These are phyloP conservation scores for Inonotus hispidus DNA, from an alignment of 1,284 basidiomycete genomes.

Conservation along the genomic window DNA sequence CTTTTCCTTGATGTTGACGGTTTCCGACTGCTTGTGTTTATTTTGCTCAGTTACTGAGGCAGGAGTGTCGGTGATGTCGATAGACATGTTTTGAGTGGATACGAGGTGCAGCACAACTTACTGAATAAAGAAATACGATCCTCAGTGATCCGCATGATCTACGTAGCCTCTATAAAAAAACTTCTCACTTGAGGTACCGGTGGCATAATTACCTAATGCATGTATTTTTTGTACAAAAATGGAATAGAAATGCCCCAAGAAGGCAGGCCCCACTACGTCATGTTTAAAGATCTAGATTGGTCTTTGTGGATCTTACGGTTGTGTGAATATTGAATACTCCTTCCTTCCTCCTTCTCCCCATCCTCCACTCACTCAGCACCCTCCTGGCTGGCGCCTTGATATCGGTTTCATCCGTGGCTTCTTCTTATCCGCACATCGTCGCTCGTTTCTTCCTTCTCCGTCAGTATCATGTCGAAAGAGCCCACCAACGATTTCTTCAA, in stretches of 20 bases:
- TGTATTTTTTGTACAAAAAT: neutral
- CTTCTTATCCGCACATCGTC: neutral
- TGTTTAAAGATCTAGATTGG: neutral
- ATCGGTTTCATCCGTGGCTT: neutral
- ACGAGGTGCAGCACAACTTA: too few species aligned
- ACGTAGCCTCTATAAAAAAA: too few species aligned
- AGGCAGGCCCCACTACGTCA: neutral
- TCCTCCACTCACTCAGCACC: too few species aligned
- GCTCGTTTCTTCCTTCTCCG: neutral
- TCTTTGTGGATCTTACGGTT: neutral
- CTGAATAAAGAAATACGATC: too few species aligned
- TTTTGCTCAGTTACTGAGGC: neutral
- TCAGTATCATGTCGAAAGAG: neutral
- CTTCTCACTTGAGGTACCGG: too few species aligned
- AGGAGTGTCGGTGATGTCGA: neutral
- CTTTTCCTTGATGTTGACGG: constrained; percentile 15
- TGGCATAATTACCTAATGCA: too few species aligned
- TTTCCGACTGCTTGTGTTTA: too few species aligned
- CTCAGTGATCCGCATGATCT: too few species aligned
- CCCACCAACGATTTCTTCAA: constrained; percentile 22
- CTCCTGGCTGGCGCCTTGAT: constrained; percentile 6
- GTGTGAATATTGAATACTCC: too few species aligned
- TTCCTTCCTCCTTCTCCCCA: too few species aligned
- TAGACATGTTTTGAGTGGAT: neutral
- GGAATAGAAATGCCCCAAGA: neutral